Conservation (phyloP, 768 basidiomycete species). For the Suillus sp. region DNA sequence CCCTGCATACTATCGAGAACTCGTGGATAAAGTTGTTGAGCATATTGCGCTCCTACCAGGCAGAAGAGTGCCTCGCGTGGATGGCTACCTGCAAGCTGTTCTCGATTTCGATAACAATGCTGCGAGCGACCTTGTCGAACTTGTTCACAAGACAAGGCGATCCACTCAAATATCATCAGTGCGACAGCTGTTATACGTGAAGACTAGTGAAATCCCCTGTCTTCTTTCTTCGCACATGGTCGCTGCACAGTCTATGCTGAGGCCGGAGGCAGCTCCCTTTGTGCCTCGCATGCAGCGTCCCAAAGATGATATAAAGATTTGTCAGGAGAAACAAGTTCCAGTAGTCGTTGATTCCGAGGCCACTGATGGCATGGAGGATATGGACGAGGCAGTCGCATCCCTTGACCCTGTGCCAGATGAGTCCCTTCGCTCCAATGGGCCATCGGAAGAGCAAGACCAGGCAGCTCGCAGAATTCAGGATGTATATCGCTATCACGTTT, state of each 20-base stretch:
- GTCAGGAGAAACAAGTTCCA: constrained; percentile 12
- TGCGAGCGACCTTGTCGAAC: constrained; percentile 26
- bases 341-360: background rate
- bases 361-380: constrained; percentile 10
- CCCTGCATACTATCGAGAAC: constrained; percentile 2
- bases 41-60: background rate
- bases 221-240: constrained; percentile 27
- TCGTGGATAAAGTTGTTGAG: background rate
- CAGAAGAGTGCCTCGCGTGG: background rate
- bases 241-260: constrained; percentile 19
- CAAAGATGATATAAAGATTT: background rate
- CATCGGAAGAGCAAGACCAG: constrained; percentile 26
- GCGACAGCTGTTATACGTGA: constrained; percentile 33
- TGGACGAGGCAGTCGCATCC: constrained; percentile 10
- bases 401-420: constrained; percentile 14
- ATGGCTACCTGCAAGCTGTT: constrained; percentile 18
- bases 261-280: constrained; percentile 21
- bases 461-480: constrained; percentile 29
- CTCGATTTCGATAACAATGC: constrained; percentile 17
- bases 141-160: constrained; percentile 21
- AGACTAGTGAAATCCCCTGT: constrained; percentile 32
- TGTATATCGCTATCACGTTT: constrained; percentile 16
- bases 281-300: constrained; percentile 13
- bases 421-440: constrained; percentile 19
- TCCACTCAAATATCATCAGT: constrained; percentile 12